Base-by-base conservation (phyloP, 257 asterid genomes). In the Eucommia ulmoides region DNA sequence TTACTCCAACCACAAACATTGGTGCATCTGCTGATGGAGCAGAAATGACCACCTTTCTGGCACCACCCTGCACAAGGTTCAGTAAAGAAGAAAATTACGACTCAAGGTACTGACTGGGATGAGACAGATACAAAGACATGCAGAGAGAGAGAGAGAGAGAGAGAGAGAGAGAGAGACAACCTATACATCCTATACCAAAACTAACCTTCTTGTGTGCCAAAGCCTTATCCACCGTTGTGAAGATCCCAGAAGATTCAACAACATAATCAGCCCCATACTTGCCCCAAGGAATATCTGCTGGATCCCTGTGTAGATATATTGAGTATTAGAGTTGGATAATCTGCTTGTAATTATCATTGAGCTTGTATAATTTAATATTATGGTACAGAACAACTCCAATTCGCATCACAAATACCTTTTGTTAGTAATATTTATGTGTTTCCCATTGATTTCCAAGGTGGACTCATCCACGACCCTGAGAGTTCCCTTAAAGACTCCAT, bases 11-110 rank as follows among this genome's bases (percentile, higher is more conserved):
- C 16, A 91, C 99, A 56, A 91, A 91, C 99, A 91, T 91, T 50
- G 99, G 99, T 29, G 99, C 99, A 74, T 91, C 99, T 16, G 85
- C 93, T 55, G 99, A 91, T 70, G 99, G 99, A 65, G 99, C 99
- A 41, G 99, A 91, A 67, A 91, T 86, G 20, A 91, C 69, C 26
- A 91, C 94, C 73, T 91, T 91, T 72, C 79, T 83, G 22, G 99
- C 99, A 63, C 99, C 99, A 70, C 97, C 97, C 99, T 91, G 56
- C 60, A n/a, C n/a, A 73, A 46, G 63, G 66, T 22, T 41, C 67
- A 50, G 24, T 45, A 53, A 45, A 20, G 38, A 45, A 53, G 8
- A 26, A 26, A 4, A 26, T 4, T 26, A 26, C 6, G 38, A 26
- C 38, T 26, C 12, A 26, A 26, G 12, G 12, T 26, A 26, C 12